A percentile compares a stretch with the other conserved stretches of the same genome.
Evolutionary conservation across 2,329 filamentous ascomycete species (phyloP).

Genomic region (Xylariaceae sp.): DNA sequence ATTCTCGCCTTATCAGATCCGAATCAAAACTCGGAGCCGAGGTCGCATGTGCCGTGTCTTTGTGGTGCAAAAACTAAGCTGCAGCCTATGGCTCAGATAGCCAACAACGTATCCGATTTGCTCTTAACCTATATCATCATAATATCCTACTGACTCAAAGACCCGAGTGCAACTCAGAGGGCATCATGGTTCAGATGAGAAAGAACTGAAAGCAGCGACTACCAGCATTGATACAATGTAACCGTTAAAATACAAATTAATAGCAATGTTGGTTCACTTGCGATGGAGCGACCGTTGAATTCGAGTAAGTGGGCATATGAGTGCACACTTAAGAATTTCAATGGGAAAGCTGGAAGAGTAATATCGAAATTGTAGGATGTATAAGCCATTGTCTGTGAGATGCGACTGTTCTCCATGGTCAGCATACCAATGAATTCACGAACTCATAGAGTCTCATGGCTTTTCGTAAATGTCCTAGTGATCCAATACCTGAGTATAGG

Average conservation of each 20-base stretch:
- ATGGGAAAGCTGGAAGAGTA: not conserved
- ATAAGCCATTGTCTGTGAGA: not conserved
- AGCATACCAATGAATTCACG: too few species aligned
- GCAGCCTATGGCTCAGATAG: too few species aligned
- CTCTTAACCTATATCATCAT: too few species aligned
- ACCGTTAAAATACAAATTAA: constrained; percentile 6
- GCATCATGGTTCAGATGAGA: too few species aligned
- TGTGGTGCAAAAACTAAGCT: not conserved
- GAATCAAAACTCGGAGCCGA: constrained; percentile 1
- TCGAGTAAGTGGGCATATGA: constrained; percentile 11
- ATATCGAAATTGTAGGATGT: not conserved
- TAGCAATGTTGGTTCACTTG: constrained; percentile 3
- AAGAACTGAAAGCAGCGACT: too few species aligned
- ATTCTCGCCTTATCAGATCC: constrained; percentile 12
- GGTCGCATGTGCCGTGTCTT: too few species aligned
- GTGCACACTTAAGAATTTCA: constrained; percentile 5
- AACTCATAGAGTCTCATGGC: too few species aligned
- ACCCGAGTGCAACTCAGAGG: too few species aligned
- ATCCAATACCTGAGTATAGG: too few species aligned
- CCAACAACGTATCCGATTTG: too few species aligned
- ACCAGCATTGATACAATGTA: constrained; percentile 4
- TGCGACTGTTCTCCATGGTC: not conserved
- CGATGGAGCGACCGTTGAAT: constrained; percentile 9
- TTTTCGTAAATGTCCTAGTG: too few species aligned
- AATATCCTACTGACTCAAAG: too few species aligned